Evolutionary conservation across 2,329 filamentous ascomycete genomes (phyloP).

Genomic region (Rasamsonia emersonii): DNA sequence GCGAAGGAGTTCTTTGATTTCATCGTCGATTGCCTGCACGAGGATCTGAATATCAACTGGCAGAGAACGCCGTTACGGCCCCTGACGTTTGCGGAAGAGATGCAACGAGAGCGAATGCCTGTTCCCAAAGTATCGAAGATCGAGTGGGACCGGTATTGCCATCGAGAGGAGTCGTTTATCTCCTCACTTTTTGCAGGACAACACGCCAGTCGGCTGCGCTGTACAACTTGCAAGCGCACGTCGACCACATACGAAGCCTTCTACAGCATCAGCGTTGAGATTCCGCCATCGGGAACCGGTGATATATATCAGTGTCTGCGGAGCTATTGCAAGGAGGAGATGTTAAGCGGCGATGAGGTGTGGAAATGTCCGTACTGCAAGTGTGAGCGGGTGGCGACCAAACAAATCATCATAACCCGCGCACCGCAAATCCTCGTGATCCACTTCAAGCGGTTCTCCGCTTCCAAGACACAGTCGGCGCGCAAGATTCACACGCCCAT

Average conservation of each 20-base stretch:
- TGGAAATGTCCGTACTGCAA: conserved; percentile 72
- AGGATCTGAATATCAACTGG: conserved; percentile 71
- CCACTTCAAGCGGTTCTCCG: conserved; percentile 63
- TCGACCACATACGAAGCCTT: conserved; percentile 63
- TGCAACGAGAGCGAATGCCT: conserved; percentile 51
- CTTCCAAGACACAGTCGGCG: conserved; percentile 46
- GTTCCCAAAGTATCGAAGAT: conserved; percentile 58
- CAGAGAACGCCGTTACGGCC: conserved; percentile 49
- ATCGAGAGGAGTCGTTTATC: conserved; percentile 65
- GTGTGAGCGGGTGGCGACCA: conserved; percentile 56
- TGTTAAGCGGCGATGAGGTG: conserved; percentile 56
- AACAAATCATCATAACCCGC: conserved; percentile 65
- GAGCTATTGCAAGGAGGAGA: conserved; percentile 61
- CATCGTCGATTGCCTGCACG: conserved; percentile 69
- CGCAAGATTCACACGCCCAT: conserved; percentile 64
- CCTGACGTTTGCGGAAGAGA: conserved; percentile 52
- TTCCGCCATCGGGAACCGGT: conserved; percentile 50
- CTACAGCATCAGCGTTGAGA: conserved; percentile 63
- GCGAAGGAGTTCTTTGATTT: conserved; percentile 85
- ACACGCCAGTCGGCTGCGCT: conserved; percentile 53
- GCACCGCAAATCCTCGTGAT: conserved; percentile 73
- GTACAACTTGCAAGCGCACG: conserved; percentile 53
- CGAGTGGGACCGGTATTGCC: conserved; percentile 65
- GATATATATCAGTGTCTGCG: conserved; percentile 61
- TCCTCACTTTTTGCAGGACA: conserved; percentile 71